Evolutionary conservation across 306 rosid species (phyloP), one percentile per base, ranked within the genome.

Genomic region (Argentina anserina): DNA sequence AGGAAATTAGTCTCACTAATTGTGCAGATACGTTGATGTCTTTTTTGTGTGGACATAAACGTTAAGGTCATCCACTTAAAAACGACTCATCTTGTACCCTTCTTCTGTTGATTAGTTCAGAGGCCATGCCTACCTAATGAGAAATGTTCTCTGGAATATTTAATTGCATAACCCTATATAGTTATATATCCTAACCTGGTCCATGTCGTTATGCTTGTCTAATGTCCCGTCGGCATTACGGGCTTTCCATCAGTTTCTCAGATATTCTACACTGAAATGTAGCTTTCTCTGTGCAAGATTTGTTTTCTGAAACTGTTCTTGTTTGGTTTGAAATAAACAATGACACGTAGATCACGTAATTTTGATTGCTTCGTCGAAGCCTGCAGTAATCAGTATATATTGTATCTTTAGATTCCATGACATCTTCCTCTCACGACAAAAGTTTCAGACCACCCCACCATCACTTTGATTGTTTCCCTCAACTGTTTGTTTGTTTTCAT

Each of bases 141-240:
- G 45, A 41, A 41, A 41, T 9, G 45, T 47, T 47, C 53, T 47
- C 21, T 69, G 28, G n/a, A 36, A 25, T 33, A 21, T 21, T 36
- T 50, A 70, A 70, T 52, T 70, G 23, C 36, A 37, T 53, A 21
- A 3, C 34, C 28, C 14, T 40, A 21, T 7, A 23, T 11, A 46
- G 4, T 13, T 17, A 39, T 39, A 15, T 45, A 15, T 45, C 3
- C 5, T 45, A 40, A 41, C 29, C 53, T 28, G 67, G 41, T 36
- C 40, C 65, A 6, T 26, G 55, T 60, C 56, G 58, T 72, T 9
- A 18, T 56, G 56, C 41, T 72, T 59, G 67, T 72, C 59, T 12
- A 43, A 20, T 29, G 56, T 62, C 23, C 14, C 5, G 69, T 60
- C 76, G 46, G 45, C 10, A 43, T 42, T 43, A 8, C 20, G 25